Conservation (phyloP, 352 stramenopile genomes). For the Thraustochytrium striatum region DNA sequence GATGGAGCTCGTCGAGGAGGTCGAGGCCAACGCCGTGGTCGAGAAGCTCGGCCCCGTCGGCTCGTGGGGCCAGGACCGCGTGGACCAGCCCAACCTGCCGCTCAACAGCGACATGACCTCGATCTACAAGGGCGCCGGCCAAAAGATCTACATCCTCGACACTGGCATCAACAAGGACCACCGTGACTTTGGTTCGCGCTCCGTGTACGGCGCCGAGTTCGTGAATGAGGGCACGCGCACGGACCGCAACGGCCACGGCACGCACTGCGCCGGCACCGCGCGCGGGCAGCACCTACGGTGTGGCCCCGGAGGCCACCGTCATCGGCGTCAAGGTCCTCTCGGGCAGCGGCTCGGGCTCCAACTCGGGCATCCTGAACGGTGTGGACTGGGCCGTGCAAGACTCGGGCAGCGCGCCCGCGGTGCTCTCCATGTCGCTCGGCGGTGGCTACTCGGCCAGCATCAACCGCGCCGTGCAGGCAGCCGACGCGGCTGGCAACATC, state of each 20-base stretch:
- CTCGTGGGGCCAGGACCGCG: conserved; percentile 24
- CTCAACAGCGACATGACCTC: background rate
- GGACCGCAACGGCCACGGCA: conserved; percentile 46
- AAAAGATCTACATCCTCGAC: conserved; percentile 50
- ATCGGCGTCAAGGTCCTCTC: conserved; percentile 42
- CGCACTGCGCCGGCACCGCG: conserved; percentile 45
- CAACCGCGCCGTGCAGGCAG: background rate
- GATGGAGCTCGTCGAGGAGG: background rate
- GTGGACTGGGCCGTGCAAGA: too few species aligned
- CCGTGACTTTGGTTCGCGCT: conserved; percentile 4
- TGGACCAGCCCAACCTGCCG: conserved; percentile 31
- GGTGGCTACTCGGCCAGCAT: background rate
- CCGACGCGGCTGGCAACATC: conserved; percentile 15
- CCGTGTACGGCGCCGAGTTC: background rate
- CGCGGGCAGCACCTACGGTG: background rate
- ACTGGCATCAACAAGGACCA: conserved; percentile 5
- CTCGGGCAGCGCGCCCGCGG: too few species aligned
- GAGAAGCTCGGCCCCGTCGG: background rate
- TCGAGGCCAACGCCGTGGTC: background rate
- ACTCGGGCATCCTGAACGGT: conserved; percentile 6
- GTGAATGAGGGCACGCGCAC: background rate
- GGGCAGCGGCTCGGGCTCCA: conserved; percentile 6
- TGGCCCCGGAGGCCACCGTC: conserved; percentile 13
- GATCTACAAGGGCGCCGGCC: background rate
- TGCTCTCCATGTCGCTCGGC: conserved; percentile 29